A percentile compares a stretch with the other conserved stretches of the same genome.
These are phyloP conservation scores for Talaromyces borbonicus DNA, from an alignment of 495 filamentous ascomycete genomes.

Conservation along the genomic window DNA sequence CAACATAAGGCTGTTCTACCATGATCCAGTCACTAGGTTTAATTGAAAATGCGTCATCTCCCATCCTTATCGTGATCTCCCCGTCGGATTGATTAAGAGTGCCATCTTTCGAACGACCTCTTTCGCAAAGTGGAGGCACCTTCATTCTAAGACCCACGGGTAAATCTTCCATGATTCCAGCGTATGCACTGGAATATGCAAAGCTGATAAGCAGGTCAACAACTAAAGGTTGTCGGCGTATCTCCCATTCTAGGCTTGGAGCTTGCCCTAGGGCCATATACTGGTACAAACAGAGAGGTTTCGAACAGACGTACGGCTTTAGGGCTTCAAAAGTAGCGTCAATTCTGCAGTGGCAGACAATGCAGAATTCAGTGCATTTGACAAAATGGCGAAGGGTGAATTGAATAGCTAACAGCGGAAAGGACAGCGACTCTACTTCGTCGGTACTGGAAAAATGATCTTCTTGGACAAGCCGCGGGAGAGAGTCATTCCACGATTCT, in stretches of 20 bases:
- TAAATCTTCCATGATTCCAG: slow-evolving; percentile 43
- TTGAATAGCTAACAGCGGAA: slow-evolving; percentile 71
- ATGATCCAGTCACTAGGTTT: slow-evolving; percentile 50
- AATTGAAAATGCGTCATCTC: slow-evolving; percentile 24
- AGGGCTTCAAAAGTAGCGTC: slow-evolving; percentile 70
- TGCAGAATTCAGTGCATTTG: slow-evolving; percentile 78
- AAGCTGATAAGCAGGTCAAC: slow-evolving; percentile 82
- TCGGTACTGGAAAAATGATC: slow-evolving; percentile 41
- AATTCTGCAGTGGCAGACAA: slow-evolving; percentile 71
- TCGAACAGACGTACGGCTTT: slow-evolving; percentile 83
- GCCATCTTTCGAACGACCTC: slow-evolving; percentile 1
- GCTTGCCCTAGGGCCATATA: slow-evolving; percentile 87
- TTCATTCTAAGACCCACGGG: slow-evolving; percentile 59
- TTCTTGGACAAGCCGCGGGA: slow-evolving; percentile 23
- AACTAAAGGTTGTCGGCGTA: slow-evolving; percentile 68
- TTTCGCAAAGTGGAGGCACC: slow-evolving; percentile 39
- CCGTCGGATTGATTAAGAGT: slow-evolving; percentile 20
- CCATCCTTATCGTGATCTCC: slow-evolving; percentile 24
- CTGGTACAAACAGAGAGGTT: slow-evolving; percentile 75
- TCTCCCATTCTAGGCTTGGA: slow-evolving; percentile 75
- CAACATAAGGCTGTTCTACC: slow-evolving; percentile 12
- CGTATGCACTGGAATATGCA: slow-evolving; percentile 54
- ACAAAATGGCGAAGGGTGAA: slow-evolving; percentile 72
- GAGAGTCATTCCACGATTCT: slow-evolving; percentile 19
- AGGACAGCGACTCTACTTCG: slow-evolving; percentile 27